These are phyloP conservation scores for Neurospora hispaniola DNA, from an alignment of 495 filamentous ascomycete genomes.

Conservation along the genomic window DNA sequence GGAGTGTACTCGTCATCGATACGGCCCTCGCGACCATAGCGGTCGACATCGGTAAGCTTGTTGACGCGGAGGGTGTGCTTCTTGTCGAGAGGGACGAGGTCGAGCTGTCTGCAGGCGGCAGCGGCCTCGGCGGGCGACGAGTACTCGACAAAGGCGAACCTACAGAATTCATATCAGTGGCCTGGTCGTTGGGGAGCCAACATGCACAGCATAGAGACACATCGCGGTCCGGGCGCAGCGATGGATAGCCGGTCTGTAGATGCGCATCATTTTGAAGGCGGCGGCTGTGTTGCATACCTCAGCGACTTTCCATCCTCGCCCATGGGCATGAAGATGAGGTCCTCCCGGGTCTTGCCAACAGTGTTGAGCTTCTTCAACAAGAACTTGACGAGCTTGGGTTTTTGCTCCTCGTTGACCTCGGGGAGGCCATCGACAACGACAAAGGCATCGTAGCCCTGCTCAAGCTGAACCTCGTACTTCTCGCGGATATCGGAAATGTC, in stretches of 20 bases:
- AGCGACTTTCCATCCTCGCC: slow-evolving; percentile 70
- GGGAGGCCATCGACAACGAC: slow-evolving; percentile 92
- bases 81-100: slow-evolving; percentile 79
- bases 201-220: background rate
- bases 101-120: slow-evolving; percentile 74
- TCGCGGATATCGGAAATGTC: slow-evolving; percentile 89
- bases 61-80: slow-evolving; percentile 91
- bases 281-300: slow-evolving; percentile 43
- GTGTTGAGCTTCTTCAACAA: slow-evolving; percentile 79
- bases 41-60: slow-evolving; percentile 95
- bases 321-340: slow-evolving; percentile 86
- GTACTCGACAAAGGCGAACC: slow-evolving; percentile 93
- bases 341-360: slow-evolving; percentile 75
- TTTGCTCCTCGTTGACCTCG: slow-evolving; percentile 68
- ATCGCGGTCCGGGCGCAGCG: background rate
- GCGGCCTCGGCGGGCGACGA: slow-evolving; percentile 83
- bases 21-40: slow-evolving; percentile 86
- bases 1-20: slow-evolving; percentile 81
- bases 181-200: background rate
- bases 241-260: background rate
- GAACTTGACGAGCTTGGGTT: slow-evolving; percentile 87
- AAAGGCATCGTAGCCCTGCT: slow-evolving; percentile 92
- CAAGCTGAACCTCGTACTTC: slow-evolving; percentile 88
- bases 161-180: slow-evolving; percentile 24
- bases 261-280: background rate